phyloP scores from a whole-genome alignment of 1,284 basidiomycete genomes.

The Apiotrichum sp. region DNA sequence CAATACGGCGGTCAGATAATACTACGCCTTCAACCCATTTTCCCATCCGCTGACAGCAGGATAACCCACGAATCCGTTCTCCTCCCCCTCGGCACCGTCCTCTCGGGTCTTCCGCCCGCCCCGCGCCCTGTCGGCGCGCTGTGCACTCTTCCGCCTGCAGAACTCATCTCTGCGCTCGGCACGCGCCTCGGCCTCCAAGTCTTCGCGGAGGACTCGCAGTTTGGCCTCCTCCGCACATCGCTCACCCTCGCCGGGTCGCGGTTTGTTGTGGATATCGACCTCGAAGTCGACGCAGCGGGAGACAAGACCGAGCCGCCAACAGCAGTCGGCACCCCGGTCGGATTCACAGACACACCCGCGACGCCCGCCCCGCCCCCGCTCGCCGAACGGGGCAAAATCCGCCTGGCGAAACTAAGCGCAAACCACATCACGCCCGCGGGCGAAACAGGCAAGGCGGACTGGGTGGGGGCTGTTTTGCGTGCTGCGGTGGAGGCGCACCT shows the following conservation, averaged over 20 bases:
- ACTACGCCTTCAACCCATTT: too few relatives aligned
- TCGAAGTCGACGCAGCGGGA: constrained; percentile 31
- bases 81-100: constrained; percentile 18
- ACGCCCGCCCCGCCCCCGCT: neutral
- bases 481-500: constrained; percentile 26
- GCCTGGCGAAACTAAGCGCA: constrained; percentile 30
- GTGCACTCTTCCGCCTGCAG: constrained; percentile 19
- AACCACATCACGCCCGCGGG: constrained; percentile 32
- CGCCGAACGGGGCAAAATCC: constrained; percentile 18
- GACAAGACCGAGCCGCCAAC: constrained; percentile 19
- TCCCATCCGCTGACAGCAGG: constrained; percentile 9
- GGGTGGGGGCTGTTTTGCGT: constrained; percentile 21
- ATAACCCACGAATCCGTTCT: constrained; percentile 29
- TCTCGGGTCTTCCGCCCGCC: constrained; percentile 12
- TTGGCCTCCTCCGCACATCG: constrained; percentile 34
- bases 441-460: constrained; percentile 26
- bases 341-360: neutral
- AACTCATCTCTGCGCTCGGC: constrained; percentile 30
- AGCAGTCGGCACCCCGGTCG: neutral
- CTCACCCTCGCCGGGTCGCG: constrained; percentile 37
- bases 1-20: too few relatives aligned
- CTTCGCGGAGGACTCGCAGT: constrained; percentile 42
- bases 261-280: constrained; percentile 41
- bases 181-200: constrained; percentile 28
- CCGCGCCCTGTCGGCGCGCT: constrained; percentile 17